Evolutionary conservation across 192 early-diverging fungal genomes (phyloP).

Genomic region (Backusella westeae): DNA sequence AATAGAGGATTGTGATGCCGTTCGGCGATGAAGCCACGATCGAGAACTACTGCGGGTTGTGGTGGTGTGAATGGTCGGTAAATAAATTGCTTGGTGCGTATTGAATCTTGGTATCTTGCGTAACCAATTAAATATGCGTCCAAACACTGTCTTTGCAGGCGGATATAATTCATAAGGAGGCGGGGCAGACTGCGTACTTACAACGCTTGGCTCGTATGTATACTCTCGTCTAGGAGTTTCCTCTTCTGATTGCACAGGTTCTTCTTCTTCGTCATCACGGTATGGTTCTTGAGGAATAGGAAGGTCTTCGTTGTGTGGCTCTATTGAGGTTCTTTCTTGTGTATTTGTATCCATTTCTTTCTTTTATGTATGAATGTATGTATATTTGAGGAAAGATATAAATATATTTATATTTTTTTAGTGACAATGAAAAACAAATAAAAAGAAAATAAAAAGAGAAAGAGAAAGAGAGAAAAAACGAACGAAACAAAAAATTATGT

Average conservation of each 20-base stretch:
- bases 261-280: slow-evolving; percentile 14
- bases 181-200: slow-evolving; percentile 35
- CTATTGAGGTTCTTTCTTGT: not conserved
- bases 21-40: slow-evolving; percentile 7
- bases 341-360: not conserved
- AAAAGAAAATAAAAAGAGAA: not conserved
- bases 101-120: slow-evolving; percentile 30
- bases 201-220: slow-evolving; percentile 24
- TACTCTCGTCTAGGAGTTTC: not conserved
- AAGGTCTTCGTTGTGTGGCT: not conserved
- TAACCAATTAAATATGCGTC: slow-evolving; percentile 33
- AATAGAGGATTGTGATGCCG: not conserved
- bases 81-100: slow-evolving; percentile 33
- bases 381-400: not conserved
- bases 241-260: slow-evolving; percentile 3
- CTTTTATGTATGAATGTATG: not conserved
- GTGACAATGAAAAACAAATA: not conserved
- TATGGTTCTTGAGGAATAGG: slow-evolving; percentile 10
- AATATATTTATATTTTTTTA: not conserved
- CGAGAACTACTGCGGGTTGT: not conserved
- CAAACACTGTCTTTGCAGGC: slow-evolving; percentile 22
- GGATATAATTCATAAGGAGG: slow-evolving; percentile 38
- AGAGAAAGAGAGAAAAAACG: not conserved
- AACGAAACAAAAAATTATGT: not conserved
- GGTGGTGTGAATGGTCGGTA: slow-evolving; percentile 17